Evolutionary conservation across 2,329 filamentous ascomycete genomes (phyloP).

Genomic region (Seiridium cupressi): DNA sequence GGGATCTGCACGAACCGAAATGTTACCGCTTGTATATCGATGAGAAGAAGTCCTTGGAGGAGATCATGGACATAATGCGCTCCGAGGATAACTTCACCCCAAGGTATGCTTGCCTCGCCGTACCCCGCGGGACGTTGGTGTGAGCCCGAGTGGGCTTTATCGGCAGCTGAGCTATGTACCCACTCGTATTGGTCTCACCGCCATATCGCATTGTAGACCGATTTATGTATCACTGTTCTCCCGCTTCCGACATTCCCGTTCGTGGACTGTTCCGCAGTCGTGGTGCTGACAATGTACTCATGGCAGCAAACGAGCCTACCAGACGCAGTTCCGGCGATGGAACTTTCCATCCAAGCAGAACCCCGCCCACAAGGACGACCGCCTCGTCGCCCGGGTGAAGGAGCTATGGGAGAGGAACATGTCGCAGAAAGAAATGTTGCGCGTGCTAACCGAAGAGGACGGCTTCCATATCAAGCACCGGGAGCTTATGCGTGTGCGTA

Average conservation of each 20-base stretch:
- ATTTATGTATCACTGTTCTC: neutral
- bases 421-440: slow-evolving; percentile 71
- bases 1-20: slow-evolving; percentile 41
- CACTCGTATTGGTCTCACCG: neutral
- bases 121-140: slow-evolving; percentile 3
- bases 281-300: neutral
- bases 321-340: slow-evolving; percentile 76
- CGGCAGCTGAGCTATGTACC: slow-evolving; percentile 1
- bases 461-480: slow-evolving; percentile 72
- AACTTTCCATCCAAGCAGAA: slow-evolving; percentile 74
- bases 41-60: slow-evolving; percentile 69
- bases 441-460: slow-evolving; percentile 63
- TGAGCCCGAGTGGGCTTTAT: slow-evolving; percentile 4
- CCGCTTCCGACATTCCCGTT: neutral
- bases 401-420: slow-evolving; percentile 78
- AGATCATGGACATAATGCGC: slow-evolving; percentile 72
- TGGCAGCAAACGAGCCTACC: slow-evolving; percentile 70
- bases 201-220: too few species aligned
- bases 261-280: neutral
- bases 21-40: slow-evolving; percentile 68
- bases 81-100: slow-evolving; percentile 65
- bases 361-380: slow-evolving; percentile 67
- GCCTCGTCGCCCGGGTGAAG: slow-evolving; percentile 66
- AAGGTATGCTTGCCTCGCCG: slow-evolving; percentile 48
- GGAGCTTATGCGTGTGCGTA: slow-evolving; percentile 68